Base-by-base conservation (phyloP, 192 early-diverging fungal species). In the Coemansia sp. region DNA sequence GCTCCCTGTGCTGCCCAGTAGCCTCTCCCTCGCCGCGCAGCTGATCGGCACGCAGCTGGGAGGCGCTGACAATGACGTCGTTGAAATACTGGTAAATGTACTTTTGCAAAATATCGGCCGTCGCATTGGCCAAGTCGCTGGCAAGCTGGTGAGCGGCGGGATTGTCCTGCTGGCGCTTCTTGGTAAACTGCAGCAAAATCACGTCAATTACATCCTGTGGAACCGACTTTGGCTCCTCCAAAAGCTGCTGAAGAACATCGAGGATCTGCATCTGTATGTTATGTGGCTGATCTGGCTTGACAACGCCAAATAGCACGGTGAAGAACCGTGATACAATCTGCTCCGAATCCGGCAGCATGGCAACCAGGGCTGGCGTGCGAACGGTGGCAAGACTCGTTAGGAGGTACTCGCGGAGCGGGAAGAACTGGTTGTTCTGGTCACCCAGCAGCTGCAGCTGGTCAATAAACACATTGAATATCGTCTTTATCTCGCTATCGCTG, bases 81-180 rank as follows among this genome's bases (percentile, higher is more conserved):
- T 88, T 86, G 84, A 99, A 97, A 77, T 97, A 92, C 89, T 95
- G 92, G 65, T 90, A 95, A 12, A 98, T 87, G 74, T 95, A 95
- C 68, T 91, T 86, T 75, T 99, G 97, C 39, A 99, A 87, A 3
- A 88, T 79, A 40, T 95, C 94, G 0, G 92, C 81, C 47, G 87
- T 85, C 11, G 70, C 73, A 38, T 85, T 91, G 62, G 92, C 94
- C 44, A 98, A 73, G 59, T 95, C 94, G 37, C 90, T 76, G 7
- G 95, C 94, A 69, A 99, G 77, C 70, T 89, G 82, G 72, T 89
- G 85, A 4, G 90, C 87, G 15, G 89, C 83, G 11, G 84, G 72
- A 63, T 91, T 90, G 26, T 89, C 84, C 67, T 83, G 84, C 85
- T 90, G 90, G 68, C 86, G 76, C 64, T 87, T 90, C 64, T 89